phyloP scores from a whole-genome alignment of 2,329 filamentous ascomycete species.

The Plectosphaerella plurivora region DNA sequence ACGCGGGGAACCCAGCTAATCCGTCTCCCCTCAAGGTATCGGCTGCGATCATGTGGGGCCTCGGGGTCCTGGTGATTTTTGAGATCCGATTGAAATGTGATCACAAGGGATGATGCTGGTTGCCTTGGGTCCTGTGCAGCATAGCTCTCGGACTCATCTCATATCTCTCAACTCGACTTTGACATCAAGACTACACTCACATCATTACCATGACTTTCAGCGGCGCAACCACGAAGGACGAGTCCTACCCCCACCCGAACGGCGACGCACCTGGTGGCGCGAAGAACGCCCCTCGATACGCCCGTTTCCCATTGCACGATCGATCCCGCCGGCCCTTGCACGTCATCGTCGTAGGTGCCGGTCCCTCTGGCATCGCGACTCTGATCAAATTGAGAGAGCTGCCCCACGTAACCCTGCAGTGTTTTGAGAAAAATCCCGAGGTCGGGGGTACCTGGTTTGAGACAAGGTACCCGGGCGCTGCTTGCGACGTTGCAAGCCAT shows the following conservation, averaged over 20 bases:
- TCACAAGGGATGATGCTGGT: not conserved
- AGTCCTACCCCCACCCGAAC: not conserved
- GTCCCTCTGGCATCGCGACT: slow-evolving; percentile 3
- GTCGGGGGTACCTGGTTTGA: slow-evolving; percentile 41
- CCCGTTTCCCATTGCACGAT: not conserved
- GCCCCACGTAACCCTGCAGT: not conserved
- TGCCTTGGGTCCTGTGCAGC: not conserved
- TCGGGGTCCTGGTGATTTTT: not conserved
- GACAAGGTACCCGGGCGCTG: slow-evolving; percentile 27
- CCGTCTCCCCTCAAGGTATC: not conserved
- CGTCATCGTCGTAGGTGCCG: slow-evolving; percentile 2
- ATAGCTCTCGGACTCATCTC: not conserved
- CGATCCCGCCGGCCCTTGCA: not conserved
- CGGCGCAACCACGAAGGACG: not conserved
- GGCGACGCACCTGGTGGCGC: not conserved
- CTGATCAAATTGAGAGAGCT: not conserved
- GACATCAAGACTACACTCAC: not conserved
- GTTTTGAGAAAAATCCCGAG: slow-evolving; percentile 27
- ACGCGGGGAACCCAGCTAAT: not conserved
- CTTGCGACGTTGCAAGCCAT: slow-evolving; percentile 37
- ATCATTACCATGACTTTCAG: not conserved
- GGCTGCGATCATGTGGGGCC: not conserved
- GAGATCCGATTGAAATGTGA: not conserved
- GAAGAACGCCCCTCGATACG: not conserved
- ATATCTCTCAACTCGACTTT: not conserved